Evolutionary conservation across 2,329 filamentous ascomycete genomes (phyloP), one percentile per base, ranked within the genome.

Genomic region (Xylariomycetidae sp.): DNA sequence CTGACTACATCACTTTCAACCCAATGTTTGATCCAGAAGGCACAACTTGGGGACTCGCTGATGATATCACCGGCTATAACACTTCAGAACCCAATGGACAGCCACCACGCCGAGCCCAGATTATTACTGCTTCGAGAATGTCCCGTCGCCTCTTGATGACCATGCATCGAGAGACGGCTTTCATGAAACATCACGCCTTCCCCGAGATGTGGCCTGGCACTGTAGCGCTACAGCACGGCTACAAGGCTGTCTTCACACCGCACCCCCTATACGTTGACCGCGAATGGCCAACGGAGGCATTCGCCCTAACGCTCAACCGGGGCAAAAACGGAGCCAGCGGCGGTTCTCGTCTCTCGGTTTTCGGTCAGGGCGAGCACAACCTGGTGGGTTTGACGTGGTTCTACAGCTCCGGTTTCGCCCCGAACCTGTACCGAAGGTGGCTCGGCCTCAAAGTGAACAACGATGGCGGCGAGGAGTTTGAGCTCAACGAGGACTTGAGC

Each of bases 141-240:
- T 92, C 85, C 10, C 80, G 81, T 30, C 79, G 79, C 29, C 77
- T 96, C 30, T 72, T 97, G 11, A 68, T 80, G 41, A 82, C 82
- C 13, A 97, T 97, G 90, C 90, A 97, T 66, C 76, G 80, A 35
- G 88, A 95, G 66, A 95, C 89, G 4, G 79, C 81, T 18, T 75
- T 86, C 50, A 82, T 83, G 54, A 89, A 88, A 49, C 85, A 94
- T 60, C 85, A 86, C 44, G 94, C 92, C 67, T 94, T 94, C 57
- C 86, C 88, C 0, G 90, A 97, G 61, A 96, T 96, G 89, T 96
- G 88, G 88, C 87, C 89, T 0, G 82, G 83, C 1, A 92, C 85
- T 0, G 80, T 86, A 1, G 86, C 89, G 2, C 72, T 97, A 8
- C 89, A 96, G 40, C 89, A 96, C 57, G 45, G 45, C 18, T 38